phyloP scores from a whole-genome alignment of 2,329 filamentous ascomycete species.

The Calcarisporium arbuscula region DNA sequence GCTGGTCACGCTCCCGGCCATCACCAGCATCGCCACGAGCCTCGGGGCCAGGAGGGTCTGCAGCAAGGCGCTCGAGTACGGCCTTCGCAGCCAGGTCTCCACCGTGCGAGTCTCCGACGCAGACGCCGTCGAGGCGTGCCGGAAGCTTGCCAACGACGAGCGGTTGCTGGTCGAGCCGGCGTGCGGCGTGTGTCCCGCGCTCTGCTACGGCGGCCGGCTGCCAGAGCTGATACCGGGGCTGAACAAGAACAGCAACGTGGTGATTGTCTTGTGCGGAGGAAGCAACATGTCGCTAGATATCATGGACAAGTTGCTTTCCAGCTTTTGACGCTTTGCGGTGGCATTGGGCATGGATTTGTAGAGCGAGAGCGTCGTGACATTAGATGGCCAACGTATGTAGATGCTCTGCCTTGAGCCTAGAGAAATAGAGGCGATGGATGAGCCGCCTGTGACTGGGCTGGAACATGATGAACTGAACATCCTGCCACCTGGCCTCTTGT shows the following conservation, averaged over 20 bases:
- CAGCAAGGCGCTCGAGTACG: slow-evolving; percentile 30
- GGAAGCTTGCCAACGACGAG: slow-evolving; percentile 21
- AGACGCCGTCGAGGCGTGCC: slow-evolving; percentile 20
- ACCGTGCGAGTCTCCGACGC: slow-evolving; percentile 20
- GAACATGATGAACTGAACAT: too few relatives aligned
- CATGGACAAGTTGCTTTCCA: slow-evolving; percentile 12
- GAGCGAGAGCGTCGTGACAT: too few relatives aligned
- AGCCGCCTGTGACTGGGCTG: too few relatives aligned
- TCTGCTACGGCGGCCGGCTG: slow-evolving; percentile 20
- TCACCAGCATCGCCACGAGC: slow-evolving; percentile 66
- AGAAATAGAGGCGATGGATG: too few relatives aligned
- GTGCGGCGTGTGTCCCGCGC: slow-evolving; percentile 21
- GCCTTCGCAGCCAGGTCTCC: slow-evolving; percentile 17
- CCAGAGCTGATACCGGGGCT: slow-evolving; percentile 15
- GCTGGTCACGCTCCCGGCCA: slow-evolving; percentile 57
- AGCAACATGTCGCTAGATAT: slow-evolving; percentile 26
- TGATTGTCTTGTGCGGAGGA: slow-evolving; percentile 25
- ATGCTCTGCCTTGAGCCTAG: too few relatives aligned
- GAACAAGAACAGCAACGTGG: slow-evolving; percentile 18
- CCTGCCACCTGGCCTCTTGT: too few relatives aligned
- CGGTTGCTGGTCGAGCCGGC: slow-evolving; percentile 23
- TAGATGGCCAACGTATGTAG: too few relatives aligned
- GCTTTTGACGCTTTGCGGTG: too few relatives aligned
- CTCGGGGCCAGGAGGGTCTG: slow-evolving; percentile 65
- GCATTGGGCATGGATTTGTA: too few relatives aligned